A percentile compares a stretch with the other conserved stretches of the same genome.
These are phyloP conservation scores for Carex parvula DNA, from an alignment of 176 grass and related monocot genomes.

Conservation along the genomic window DNA sequence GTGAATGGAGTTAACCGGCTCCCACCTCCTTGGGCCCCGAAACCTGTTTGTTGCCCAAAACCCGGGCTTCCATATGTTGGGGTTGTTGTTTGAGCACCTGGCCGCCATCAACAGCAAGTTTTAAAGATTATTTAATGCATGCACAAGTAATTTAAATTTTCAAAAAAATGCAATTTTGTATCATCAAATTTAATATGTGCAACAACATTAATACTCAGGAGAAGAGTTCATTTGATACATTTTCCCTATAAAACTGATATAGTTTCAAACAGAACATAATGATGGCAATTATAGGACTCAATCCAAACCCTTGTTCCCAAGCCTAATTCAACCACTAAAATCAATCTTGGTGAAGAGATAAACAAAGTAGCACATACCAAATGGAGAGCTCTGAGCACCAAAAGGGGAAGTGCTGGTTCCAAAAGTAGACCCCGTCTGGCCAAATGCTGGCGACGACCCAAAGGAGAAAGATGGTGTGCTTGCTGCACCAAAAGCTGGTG, in stretches of 20 bases:
- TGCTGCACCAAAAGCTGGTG: constrained; percentile 60
- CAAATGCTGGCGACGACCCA: constrained; percentile 66
- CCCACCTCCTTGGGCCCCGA: constrained; percentile 68
- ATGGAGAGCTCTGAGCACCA: constrained; percentile 55
- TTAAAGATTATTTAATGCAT: neutral
- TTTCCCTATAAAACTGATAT: neutral
- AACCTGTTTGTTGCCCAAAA: constrained; percentile 55
- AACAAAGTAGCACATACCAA: constrained; percentile 51
- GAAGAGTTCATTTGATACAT: neutral
- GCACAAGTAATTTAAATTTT: neutral
- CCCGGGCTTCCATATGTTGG: constrained; percentile 53
- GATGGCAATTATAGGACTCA: constrained; percentile 10
- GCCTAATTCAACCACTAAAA: constrained; percentile 22
- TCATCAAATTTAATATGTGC: neutral
- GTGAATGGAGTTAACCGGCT: constrained; percentile 60
- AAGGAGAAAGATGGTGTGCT: constrained; percentile 56
- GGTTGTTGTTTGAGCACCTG: constrained; percentile 64
- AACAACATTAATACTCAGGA: constrained; percentile 17
- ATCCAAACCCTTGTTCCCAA: neutral
- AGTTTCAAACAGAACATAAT: constrained; percentile 16
- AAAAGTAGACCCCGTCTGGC: constrained; percentile 52
- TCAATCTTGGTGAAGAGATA: neutral
- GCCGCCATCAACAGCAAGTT: constrained; percentile 32
- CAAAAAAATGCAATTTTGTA: neutral
- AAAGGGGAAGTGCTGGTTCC: constrained; percentile 71